These are phyloP conservation scores for Aspergillus egyptiacus DNA, from an alignment of 495 filamentous ascomycete genomes.

Conservation along the genomic window DNA sequence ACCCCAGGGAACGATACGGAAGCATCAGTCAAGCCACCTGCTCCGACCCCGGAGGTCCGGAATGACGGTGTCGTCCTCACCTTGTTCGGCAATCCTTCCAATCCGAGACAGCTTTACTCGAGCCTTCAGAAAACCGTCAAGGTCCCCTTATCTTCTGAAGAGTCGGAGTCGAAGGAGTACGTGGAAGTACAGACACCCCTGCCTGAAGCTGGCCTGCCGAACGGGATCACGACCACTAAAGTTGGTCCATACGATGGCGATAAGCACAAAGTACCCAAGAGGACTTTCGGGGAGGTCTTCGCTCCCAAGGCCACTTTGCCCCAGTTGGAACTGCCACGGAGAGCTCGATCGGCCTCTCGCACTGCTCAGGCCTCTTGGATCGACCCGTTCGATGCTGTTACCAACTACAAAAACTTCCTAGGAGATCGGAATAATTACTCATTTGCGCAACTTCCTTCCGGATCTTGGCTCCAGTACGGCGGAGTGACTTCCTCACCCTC, in stretches of 20 bases:
- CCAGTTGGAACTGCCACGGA: constrained; percentile 60
- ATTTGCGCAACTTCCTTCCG: constrained; percentile 35
- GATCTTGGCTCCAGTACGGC: constrained; percentile 42
- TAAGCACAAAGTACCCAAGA: constrained; percentile 37
- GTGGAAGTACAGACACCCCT: constrained; percentile 46
- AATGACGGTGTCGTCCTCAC: constrained; percentile 60
- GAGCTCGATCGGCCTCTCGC: constrained; percentile 24
- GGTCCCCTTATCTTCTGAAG: constrained; percentile 30
- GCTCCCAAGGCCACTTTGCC: constrained; percentile 61
- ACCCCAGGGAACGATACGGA: constrained; percentile 35
- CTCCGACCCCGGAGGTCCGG: constrained; percentile 24
- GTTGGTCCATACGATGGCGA: constrained; percentile 53
- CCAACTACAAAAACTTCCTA: constrained; percentile 30
- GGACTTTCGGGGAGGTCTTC: constrained; percentile 77
- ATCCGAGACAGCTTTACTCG: constrained; percentile 73
- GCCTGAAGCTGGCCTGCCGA: constrained; percentile 61
- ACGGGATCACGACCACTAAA: constrained; percentile 64
- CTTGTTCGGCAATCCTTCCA: constrained; percentile 59
- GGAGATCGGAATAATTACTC: constrained; percentile 40
- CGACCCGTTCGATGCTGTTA: constrained; percentile 38
- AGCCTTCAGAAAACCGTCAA: constrained; percentile 59
- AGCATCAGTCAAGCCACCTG: constrained; percentile 21
- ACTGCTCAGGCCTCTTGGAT: constrained; percentile 30
- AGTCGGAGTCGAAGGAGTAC: constrained; percentile 38
- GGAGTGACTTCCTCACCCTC: constrained; percentile 38